phyloP scores from a whole-genome alignment of 2,329 filamentous ascomycete genomes.

The Monilinia polystroma region DNA sequence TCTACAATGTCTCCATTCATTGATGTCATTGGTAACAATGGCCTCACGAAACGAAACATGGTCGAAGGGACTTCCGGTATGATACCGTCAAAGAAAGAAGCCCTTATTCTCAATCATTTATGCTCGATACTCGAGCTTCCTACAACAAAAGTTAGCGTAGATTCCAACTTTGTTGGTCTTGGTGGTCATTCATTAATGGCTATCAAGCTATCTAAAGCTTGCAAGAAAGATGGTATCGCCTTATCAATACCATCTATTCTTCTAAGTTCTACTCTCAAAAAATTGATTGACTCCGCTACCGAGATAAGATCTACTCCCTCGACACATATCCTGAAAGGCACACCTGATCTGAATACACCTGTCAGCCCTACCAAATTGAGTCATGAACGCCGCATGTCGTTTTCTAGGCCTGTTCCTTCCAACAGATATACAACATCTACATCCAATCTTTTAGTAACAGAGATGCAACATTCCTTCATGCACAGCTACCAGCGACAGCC shows the following conservation, averaged over 20 bases:
- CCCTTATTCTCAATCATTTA: conserved; percentile 8
- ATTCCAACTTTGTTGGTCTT: conserved; percentile 45
- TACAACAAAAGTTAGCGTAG: background rate
- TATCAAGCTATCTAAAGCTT: conserved; percentile 46
- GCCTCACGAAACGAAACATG: conserved; percentile 4
- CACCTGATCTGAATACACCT: conserved; percentile 4
- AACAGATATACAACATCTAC: background rate
- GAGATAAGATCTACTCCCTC: background rate
- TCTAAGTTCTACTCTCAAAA: conserved; percentile 5
- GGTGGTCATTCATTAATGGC: conserved; percentile 49
- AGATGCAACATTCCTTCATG: conserved; percentile 36
- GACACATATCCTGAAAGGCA: conserved; percentile 1
- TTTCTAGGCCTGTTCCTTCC: background rate
- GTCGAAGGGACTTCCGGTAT: background rate
- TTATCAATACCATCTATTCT: conserved; percentile 20
- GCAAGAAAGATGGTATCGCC: conserved; percentile 40
- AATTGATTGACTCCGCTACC: conserved; percentile 6
- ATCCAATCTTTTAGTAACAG: conserved; percentile 25
- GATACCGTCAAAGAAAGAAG: conserved; percentile 19
- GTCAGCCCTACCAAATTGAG: conserved; percentile 10
- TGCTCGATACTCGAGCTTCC: conserved; percentile 10
- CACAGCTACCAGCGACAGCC: conserved; percentile 29
- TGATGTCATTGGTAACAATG: conserved; percentile 11
- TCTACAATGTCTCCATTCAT: conserved; percentile 20
- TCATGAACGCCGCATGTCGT: conserved; percentile 9